Base-by-base conservation (phyloP, 306 rosid genomes). In the Acacia acuminata region DNA sequence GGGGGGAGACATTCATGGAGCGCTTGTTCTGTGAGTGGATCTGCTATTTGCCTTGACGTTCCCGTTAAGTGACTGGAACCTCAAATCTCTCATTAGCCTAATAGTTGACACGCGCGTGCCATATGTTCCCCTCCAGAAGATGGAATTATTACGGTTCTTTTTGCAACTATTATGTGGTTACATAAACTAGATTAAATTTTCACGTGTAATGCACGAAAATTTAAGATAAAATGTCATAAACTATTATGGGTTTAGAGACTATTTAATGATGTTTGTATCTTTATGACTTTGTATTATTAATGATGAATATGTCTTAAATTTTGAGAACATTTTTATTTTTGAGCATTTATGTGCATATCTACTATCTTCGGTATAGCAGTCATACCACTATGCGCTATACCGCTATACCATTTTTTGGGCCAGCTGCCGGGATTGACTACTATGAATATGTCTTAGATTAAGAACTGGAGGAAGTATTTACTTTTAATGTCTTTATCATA, bases 11-110 rank as follows among this genome's bases (percentile, higher is more conserved):
- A 67, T 88, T 87, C 90, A 30, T 97, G 97, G 97, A 91, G 87
- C 42, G 67, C 10, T 51, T 15, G 16, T 86, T 70, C 91, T 91
- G 92, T 88, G 90, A 90, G 85, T 47, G 38, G 27, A 69, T 25
- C 24, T 20, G 67, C 88, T 60, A 82, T 71, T 61, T 58, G 67
- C 91, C 92, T 92, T 93, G 84, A 93, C 91, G 87, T 71, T 89
- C 88, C 93, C 94, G 99, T 96, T 96, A 96, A 91, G 91, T 89
- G 86, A 79, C 48, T 53, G 51, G 25, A 50, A 50, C 30, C 19
- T 43, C 75, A 71, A 16, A 71, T 24, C 48, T 24, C 36, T 16
- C 74, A 40, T 69, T n/a, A 5, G 3, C 66, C 34, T 24, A 10
- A 8, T 16, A 10, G 16, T 60, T 24, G 7, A 60, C 66, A 60